Evolutionary conservation across 179 eudicot species (phyloP).

Genomic region (Amaranthus tricolor): DNA sequence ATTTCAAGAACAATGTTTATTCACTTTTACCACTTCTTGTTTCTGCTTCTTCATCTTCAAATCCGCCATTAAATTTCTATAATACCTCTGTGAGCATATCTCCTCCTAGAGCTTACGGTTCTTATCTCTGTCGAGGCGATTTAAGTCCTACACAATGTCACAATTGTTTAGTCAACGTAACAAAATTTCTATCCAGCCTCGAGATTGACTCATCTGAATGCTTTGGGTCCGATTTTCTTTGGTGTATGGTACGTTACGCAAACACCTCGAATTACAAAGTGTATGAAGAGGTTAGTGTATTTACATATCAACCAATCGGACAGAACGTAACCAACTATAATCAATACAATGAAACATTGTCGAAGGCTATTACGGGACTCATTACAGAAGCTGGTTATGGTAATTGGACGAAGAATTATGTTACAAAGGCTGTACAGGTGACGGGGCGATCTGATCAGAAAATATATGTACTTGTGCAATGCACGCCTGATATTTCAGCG

Average conservation of each 20-base stretch:
- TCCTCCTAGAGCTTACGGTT: slow-evolving; percentile 17
- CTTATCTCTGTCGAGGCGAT: slow-evolving; percentile 36
- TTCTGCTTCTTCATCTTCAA: not conserved
- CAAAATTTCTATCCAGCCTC: not conserved
- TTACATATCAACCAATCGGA: not conserved
- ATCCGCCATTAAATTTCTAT: not conserved
- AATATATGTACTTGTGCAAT: slow-evolving; percentile 28
- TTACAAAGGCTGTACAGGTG: not conserved
- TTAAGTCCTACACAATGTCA: slow-evolving; percentile 8
- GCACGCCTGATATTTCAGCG: slow-evolving; percentile 31
- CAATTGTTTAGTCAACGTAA: slow-evolving; percentile 17
- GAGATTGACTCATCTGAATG: slow-evolving; percentile 1
- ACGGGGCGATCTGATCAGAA: not conserved
- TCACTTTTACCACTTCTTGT: slow-evolving; percentile 15
- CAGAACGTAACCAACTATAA: not conserved
- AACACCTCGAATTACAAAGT: not conserved
- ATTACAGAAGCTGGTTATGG: slow-evolving; percentile 17
- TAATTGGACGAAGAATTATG: slow-evolving; percentile 17
- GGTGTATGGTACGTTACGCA: slow-evolving; percentile 13
- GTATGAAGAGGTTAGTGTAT: not conserved
- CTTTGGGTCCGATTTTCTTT: not conserved
- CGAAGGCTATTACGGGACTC: slow-evolving; percentile 1
- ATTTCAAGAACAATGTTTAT: slow-evolving; percentile 6
- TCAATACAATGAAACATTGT: slow-evolving; percentile 21
- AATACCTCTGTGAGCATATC: not conserved